phyloP scores from a whole-genome alignment of 768 basidiomycete genomes.

The Phaeotremella fagi region DNA sequence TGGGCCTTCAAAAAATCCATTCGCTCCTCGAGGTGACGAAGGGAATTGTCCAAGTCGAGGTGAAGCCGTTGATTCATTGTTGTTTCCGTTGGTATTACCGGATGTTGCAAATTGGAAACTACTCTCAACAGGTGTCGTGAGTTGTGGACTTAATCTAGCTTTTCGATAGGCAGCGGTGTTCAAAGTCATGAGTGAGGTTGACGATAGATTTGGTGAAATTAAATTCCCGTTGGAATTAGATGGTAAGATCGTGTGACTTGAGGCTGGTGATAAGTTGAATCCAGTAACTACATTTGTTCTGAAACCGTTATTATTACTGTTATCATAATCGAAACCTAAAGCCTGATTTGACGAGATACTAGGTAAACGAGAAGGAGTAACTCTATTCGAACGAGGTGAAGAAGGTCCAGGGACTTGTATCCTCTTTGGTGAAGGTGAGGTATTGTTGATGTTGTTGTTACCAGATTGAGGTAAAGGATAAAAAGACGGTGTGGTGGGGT shows the following conservation, averaged over 20 bases:
- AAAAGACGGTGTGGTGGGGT: not conserved
- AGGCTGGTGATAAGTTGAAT: slow-evolving; percentile 14
- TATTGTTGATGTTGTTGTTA: slow-evolving; percentile 8
- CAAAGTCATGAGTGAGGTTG: slow-evolving; percentile 7
- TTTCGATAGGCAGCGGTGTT: slow-evolving; percentile 13
- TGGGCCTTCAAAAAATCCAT: slow-evolving; percentile 9
- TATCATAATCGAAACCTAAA: slow-evolving; percentile 15
- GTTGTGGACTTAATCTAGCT: slow-evolving; percentile 21
- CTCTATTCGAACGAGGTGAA: slow-evolving; percentile 21
- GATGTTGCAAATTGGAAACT: slow-evolving; percentile 12
- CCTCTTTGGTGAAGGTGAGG: slow-evolving; percentile 3
- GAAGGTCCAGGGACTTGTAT: slow-evolving; percentile 16
- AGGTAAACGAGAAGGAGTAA: slow-evolving; percentile 17
- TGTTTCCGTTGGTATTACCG: no score
- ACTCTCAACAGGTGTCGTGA: slow-evolving; percentile 32
- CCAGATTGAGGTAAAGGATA: slow-evolving; percentile 3
- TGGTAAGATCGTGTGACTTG: slow-evolving; percentile 6
- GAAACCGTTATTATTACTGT: slow-evolving; percentile 5
- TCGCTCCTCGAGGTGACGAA: slow-evolving; percentile 12
- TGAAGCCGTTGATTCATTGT: slow-evolving; percentile 1
- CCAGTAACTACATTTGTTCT: slow-evolving; percentile 22
- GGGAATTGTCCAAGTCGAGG: slow-evolving; percentile 5
- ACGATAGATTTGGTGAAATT: slow-evolving; percentile 5
- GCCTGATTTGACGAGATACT: slow-evolving; percentile 13
- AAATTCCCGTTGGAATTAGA: not conserved